Evolutionary conservation across 257 asterid species (phyloP).

Genomic region (Solanum lycopersicoides): DNA sequence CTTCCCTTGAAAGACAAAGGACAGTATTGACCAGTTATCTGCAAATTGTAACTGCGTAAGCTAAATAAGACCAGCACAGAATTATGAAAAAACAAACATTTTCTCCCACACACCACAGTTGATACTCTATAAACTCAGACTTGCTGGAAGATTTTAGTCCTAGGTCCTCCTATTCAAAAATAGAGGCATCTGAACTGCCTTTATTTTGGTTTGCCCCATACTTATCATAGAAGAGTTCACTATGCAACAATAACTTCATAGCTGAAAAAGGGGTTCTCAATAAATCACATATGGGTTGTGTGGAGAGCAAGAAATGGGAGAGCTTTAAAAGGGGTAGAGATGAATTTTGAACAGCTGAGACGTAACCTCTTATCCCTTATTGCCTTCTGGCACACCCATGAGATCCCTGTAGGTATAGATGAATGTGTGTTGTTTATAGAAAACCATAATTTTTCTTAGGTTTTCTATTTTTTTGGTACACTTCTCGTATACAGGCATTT

Average conservation of each 20-base stretch:
- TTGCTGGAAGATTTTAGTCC: background rate
- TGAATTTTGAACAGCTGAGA: background rate
- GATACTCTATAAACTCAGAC: background rate
- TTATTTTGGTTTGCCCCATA: background rate
- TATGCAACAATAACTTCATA: background rate
- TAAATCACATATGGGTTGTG: background rate
- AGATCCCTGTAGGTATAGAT: background rate
- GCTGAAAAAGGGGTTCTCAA: background rate
- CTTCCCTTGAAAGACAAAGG: slow-evolving; percentile 60
- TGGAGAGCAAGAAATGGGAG: background rate
- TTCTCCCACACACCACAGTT: background rate
- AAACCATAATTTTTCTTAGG: background rate
- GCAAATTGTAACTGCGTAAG: slow-evolving; percentile 6
- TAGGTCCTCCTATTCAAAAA: background rate
- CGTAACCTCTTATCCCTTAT: background rate
- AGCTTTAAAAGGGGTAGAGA: background rate
- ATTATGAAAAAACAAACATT: background rate
- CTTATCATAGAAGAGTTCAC: background rate
- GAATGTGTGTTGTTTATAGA: background rate
- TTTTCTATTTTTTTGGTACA: background rate
- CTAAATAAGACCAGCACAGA: background rate
- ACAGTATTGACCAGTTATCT: slow-evolving; percentile 77
- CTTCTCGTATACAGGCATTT: background rate
- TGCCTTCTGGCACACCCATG: background rate
- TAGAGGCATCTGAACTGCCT: background rate